Evolutionary conservation across 306 rosid genomes (phyloP), one percentile per base, ranked within the genome.

Genomic region (Acacia melanoxylon): DNA sequence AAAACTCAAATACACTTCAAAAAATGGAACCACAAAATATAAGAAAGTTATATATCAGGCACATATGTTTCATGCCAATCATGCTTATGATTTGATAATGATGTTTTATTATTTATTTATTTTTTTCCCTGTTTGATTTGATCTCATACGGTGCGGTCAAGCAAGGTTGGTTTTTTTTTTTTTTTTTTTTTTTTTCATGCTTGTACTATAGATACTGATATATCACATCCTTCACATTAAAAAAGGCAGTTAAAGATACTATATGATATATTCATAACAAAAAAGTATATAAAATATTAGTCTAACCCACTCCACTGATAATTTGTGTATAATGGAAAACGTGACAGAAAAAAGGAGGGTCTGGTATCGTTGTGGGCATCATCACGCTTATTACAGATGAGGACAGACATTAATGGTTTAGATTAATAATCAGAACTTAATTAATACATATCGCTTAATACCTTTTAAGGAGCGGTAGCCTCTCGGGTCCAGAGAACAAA

Each of bases 401-500:
- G n/a, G n/a, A n/a, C n/a, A n/a, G n/a, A n/a, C n/a, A n/a, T n/a
- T n/a, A n/a, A n/a, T n/a, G 25, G 35, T 79, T 31, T 74, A 63
- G 52, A 44, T 24, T 74, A 63, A 63, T 52, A 75, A 65, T 49
- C 75, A 76, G 59, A 81, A 84, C 58, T 63, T 42, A 37, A 56
- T 45, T 4, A 37, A 37, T 37, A 37, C 8, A 70, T 13, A 19
- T 51, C 42, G 14, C 29, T 74, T 49, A 20, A 75, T 85, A 95
- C 99, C 97, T 87, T 85, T 33, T 78, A 81, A 92, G 91, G 24
- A 95, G 97, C 76, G 87, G 86, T 74, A 84, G 89, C 87, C 97
- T 93, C 70, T 93, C 98, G 1, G 91, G 90, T 68, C 92, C 91
- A 72, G 95, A 86, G 90, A 95, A 91, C 86, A 95, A 78, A 68